phyloP scores from a whole-genome alignment of 306 rosid genomes.

The Quillaja saponaria region DNA sequence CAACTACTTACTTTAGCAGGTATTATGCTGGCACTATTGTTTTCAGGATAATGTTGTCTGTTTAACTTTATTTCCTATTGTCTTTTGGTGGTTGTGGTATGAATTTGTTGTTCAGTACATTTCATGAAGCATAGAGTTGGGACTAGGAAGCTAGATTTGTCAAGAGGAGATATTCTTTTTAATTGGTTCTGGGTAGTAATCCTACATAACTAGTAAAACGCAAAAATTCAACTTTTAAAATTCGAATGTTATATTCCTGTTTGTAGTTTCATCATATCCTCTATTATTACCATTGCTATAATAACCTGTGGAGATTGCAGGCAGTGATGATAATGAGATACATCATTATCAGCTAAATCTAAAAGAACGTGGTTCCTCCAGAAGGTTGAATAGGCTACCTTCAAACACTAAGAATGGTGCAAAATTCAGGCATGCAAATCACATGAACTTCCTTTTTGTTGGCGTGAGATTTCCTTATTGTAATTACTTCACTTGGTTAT shows the following conservation, averaged over 20 bases:
- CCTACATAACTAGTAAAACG: conserved; percentile 13
- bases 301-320: conserved; percentile 46
- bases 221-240: conserved; percentile 17
- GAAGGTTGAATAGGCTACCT: conserved; percentile 56
- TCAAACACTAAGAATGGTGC: conserved; percentile 65
- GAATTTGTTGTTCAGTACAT: conserved; percentile 7
- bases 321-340: conserved; percentile 54
- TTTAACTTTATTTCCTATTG: neutral
- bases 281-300: conserved; percentile 16
- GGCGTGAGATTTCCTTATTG: neutral
- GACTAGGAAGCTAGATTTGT: neutral
- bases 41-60: conserved; percentile 2
- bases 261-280: neutral
- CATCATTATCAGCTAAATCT: conserved; percentile 51
- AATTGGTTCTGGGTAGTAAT: conserved; percentile 1
- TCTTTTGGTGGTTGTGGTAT: conserved; percentile 17
- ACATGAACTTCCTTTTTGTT: neutral
- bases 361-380: conserved; percentile 52
- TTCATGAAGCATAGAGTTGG: neutral
- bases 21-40: too few relatives aligned
- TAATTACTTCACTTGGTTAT: conserved; percentile 18
- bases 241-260: neutral
- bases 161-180: conserved; percentile 10
- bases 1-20: neutral
- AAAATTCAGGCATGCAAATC: conserved; percentile 70